phyloP scores from a whole-genome alignment of 73 alveolate species.

The Tetrahymena elliotti region DNA sequence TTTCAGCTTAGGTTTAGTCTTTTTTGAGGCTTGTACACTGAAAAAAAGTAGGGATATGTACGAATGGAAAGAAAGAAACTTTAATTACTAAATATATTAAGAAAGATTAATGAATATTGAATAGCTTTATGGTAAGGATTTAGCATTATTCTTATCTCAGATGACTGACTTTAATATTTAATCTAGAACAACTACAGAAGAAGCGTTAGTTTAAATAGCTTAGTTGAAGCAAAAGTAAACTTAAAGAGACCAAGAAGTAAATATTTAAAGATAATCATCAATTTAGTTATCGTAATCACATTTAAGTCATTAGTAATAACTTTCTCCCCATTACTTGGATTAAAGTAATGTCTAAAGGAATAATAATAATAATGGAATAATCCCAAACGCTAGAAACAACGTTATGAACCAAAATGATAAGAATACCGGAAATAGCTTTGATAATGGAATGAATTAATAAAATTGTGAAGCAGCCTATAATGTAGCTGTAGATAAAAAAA shows the following conservation, averaged over 20 bases:
- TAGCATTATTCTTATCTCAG: neutral
- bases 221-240: neutral
- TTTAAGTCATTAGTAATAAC: neutral
- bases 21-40: neutral
- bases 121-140: neutral
- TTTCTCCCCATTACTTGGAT: neutral
- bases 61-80: neutral
- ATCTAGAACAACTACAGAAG: neutral
- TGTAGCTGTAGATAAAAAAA: neutral
- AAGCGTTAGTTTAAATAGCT: neutral
- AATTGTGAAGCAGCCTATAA: neutral
- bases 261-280: neutral
- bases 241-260: neutral
- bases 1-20: neutral
- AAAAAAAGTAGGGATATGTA: neutral
- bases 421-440: neutral
- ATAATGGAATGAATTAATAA: neutral
- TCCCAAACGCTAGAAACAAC: neutral
- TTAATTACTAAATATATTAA: neutral
- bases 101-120: neutral
- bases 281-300: neutral
- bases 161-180: neutral
- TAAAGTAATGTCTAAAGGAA: neutral
- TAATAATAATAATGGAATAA: neutral
- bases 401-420: neutral